phyloP scores from a whole-genome alignment of 1,284 basidiomycete genomes.

The Sutorius eximius region DNA sequence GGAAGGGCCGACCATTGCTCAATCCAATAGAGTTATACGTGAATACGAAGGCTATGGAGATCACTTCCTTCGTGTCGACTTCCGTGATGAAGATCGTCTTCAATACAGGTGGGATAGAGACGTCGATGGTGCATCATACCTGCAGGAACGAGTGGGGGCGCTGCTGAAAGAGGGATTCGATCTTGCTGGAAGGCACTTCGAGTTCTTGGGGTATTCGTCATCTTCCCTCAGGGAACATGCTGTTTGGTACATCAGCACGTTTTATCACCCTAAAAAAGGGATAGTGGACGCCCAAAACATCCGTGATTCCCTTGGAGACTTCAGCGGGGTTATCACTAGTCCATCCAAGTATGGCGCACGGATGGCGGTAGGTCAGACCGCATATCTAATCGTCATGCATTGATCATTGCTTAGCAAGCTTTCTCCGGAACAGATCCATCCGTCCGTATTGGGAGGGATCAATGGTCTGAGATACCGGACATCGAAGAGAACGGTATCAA shows the following conservation, averaged over 20 bases:
- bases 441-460: conserved; percentile 49
- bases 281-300: conserved; percentile 55
- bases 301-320: conserved; percentile 62
- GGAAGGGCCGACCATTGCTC: conserved; percentile 69
- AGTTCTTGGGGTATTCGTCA: conserved; percentile 74
- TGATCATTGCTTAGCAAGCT: conserved; percentile 50
- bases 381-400: not conserved
- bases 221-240: conserved; percentile 71
- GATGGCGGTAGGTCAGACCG: conserved; percentile 46
- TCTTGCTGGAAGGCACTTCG: conserved; percentile 66
- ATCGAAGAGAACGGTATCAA: conserved; percentile 45
- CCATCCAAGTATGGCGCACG: conserved; percentile 81
- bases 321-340: conserved; percentile 51
- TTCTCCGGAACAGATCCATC: conserved; percentile 80
- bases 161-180: conserved; percentile 65
- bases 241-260: conserved; percentile 75
- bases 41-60: conserved; percentile 57
- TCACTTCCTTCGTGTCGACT: conserved; percentile 74
- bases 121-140: conserved; percentile 57
- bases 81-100: conserved; percentile 73
- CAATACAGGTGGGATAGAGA: conserved; percentile 66
- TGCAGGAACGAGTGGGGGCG: conserved; percentile 60
- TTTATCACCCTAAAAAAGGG: conserved; percentile 45
- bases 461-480: conserved; percentile 64
- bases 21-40: conserved; percentile 67